phyloP scores from a whole-genome alignment of 257 asterid species.

The Coffea eugenioides region DNA sequence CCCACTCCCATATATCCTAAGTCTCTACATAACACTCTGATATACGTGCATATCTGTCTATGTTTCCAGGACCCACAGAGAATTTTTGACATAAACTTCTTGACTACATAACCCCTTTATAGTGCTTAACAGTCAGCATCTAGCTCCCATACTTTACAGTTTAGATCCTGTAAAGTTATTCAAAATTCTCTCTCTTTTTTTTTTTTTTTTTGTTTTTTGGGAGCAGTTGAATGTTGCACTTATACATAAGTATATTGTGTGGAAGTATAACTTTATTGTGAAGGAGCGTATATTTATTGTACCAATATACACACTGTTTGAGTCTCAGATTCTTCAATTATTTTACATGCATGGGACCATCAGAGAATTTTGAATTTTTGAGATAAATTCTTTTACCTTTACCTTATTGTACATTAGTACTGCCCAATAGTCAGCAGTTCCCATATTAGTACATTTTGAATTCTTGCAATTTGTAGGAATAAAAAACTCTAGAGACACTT shows the following conservation, averaged over 20 bases:
- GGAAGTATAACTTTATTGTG: background rate
- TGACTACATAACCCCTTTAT: background rate
- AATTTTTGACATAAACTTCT: slow-evolving; percentile 8
- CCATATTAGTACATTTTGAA: slow-evolving; percentile 34
- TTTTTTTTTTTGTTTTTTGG: too few species aligned
- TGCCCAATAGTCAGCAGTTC: slow-evolving; percentile 40
- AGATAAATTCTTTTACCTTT: background rate
- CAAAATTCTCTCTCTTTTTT: background rate
- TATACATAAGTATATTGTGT: background rate
- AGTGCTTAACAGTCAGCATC: slow-evolving; percentile 29
- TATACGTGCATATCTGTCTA: background rate
- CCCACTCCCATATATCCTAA: slow-evolving; percentile 10
- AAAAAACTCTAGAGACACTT: slow-evolving; percentile 20
- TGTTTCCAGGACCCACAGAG: background rate
- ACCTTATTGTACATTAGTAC: slow-evolving; percentile 13
- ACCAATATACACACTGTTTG: too few species aligned
- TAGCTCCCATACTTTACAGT: slow-evolving; percentile 33
- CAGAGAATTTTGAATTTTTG: slow-evolving; percentile 12
- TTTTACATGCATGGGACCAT: slow-evolving; percentile 7
- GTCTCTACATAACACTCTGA: background rate
- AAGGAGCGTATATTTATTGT: background rate
- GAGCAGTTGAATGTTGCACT: slow-evolving; percentile 4
- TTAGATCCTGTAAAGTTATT: slow-evolving; percentile 27
- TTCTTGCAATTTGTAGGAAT: slow-evolving; percentile 21
- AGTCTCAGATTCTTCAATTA: too few species aligned